Base-by-base conservation (phyloP, 2,329 filamentous ascomycete genomes). In the Beauveria bassiana region DNA sequence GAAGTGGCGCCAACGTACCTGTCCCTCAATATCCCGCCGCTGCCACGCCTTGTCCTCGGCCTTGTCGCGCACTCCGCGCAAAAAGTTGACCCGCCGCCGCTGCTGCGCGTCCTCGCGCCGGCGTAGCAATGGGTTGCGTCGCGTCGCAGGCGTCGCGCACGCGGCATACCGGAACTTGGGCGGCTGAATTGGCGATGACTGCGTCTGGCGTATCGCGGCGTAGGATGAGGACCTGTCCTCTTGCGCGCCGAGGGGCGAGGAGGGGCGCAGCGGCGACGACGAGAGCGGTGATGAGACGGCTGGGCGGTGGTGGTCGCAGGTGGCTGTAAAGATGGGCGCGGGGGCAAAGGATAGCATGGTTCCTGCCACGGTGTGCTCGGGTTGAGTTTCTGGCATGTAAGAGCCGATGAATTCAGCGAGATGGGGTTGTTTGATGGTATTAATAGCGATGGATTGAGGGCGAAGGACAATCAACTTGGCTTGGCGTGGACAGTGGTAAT, bases 11-110 rank as follows among this genome's bases (percentile, higher is more conserved):
- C 34, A 10, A 61, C 68, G 64, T 68, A 76, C 75, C 66, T 77
- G 73, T 66, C 87, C 84, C 67, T 88, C 86, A 3, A 86, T 84
- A 28, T 86, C 85, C 65, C 86, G 77, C 57, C 80, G 77, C 67
- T 82, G 78, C 80, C 85, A 88, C 24, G 76, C 75, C 67, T 77
- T 81, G 31, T 89, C 83, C 47, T 88, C 84, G 3, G 79, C 76
- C 46, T 82, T 80, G 67, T 85, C 81, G 62, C 84, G 78, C 20
- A 89, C 85, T 57, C 81, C 88, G 69, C 86, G 84, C 63, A 93
- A 75, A 67, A 93, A 93, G 61, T 88, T 76, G 38, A 83, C 82
- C 52, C 89, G 78, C 62, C 90, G 77, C 59, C 81, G 78, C 69
- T 90, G 86, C 61, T 86, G 83, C 0, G 79, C 78, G 20, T 83